Percentiles rank a stretch among this genome's conserved stretches.
These are phyloP conservation scores for Suillus spraguei DNA, from an alignment of 768 basidiomycete genomes.

Conservation along the genomic window DNA sequence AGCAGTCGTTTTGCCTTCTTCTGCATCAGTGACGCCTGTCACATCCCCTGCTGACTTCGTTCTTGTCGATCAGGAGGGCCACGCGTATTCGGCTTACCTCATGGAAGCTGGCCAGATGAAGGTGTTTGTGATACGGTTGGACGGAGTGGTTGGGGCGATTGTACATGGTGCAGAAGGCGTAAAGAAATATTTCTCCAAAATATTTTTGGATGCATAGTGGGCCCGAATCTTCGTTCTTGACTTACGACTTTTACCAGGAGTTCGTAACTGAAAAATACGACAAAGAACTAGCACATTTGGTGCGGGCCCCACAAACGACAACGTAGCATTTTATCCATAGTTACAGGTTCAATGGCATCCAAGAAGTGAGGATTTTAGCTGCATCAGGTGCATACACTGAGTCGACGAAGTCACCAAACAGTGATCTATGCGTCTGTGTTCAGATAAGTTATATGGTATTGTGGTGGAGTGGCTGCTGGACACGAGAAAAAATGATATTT, in stretches of 20 bases:
- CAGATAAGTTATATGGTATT: no score
- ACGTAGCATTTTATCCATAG: no score
- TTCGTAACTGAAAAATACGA: no score
- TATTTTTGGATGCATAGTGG: neutral
- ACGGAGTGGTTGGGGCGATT: conserved; percentile 29
- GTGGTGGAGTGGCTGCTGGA: no score
- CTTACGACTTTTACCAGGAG: neutral
- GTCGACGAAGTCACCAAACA: no score
- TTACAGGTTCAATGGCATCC: no score
- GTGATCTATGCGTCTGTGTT: no score
- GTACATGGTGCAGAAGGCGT: conserved; percentile 24
- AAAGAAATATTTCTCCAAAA: neutral
- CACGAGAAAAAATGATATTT: no score
- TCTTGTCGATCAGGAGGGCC: conserved; percentile 35
- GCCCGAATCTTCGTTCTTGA: neutral
- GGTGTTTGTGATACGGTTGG: conserved; percentile 34
- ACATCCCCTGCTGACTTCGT: conserved; percentile 28
- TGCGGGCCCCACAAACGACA: no score
- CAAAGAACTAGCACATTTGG: no score
- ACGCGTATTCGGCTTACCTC: conserved; percentile 40
- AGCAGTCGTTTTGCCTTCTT: conserved; percentile 9
- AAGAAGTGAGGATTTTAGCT: no score
- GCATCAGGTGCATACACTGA: no score
- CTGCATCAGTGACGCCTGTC: neutral
- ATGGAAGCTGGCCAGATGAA: conserved; percentile 31